phyloP scores from a whole-genome alignment of 1,284 basidiomycete genomes.

The Irpex sp. region DNA sequence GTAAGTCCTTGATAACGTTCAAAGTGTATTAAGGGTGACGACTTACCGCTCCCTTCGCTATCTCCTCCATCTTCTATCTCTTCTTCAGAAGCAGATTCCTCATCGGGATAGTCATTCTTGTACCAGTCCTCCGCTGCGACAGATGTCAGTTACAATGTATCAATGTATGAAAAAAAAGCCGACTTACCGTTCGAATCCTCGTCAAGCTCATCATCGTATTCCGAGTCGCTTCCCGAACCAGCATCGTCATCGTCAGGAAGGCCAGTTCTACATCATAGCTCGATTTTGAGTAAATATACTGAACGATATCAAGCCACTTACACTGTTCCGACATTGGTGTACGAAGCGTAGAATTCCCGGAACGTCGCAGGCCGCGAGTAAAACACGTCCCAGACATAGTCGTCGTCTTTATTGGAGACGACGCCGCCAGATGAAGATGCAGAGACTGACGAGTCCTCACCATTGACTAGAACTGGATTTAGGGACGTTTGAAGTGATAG shows the following conservation, averaged over 20 bases:
- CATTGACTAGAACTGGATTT: slow-evolving; percentile 17
- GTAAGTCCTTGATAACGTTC: neutral
- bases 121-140: slow-evolving; percentile 71
- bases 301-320: slow-evolving; percentile 26
- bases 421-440: slow-evolving; percentile 9
- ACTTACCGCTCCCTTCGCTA: slow-evolving; percentile 36
- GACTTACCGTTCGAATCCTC: slow-evolving; percentile 73
- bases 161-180: too few relatives aligned
- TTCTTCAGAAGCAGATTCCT: slow-evolving; percentile 38
- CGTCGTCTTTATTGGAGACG: slow-evolving; percentile 30
- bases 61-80: slow-evolving; percentile 26
- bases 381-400: slow-evolving; percentile 79
- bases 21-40: too few relatives aligned
- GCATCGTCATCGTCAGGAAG: slow-evolving; percentile 48
- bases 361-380: slow-evolving; percentile 57
- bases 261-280: slow-evolving; percentile 42
- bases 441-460: slow-evolving; percentile 16
- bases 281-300: too few relatives aligned
- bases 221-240: slow-evolving; percentile 55
- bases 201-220: slow-evolving; percentile 68
- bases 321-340: slow-evolving; percentile 62
- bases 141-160: neutral
- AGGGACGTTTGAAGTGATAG: neutral
- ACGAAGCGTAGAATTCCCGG: slow-evolving; percentile 49
- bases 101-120: slow-evolving; percentile 77